A percentile compares a stretch with the other conserved stretches of the same genome.
Evolutionary conservation across 345 rosid genomes (phyloP).

Genomic region (Melaleuca quinquenervia): DNA sequence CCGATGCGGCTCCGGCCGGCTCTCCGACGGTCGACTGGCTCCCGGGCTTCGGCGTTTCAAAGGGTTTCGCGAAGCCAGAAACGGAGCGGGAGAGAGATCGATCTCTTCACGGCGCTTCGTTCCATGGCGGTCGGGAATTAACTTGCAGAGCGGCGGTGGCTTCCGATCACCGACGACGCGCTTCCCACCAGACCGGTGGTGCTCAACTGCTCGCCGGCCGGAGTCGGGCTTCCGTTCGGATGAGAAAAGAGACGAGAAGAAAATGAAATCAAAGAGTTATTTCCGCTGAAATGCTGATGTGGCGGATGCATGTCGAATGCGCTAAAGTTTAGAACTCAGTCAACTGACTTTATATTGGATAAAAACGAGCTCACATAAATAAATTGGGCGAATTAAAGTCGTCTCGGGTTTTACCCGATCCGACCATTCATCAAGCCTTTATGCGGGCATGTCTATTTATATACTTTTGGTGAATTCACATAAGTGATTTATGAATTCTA

Average conservation of each 20-base stretch:
- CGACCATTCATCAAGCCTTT: rapidly evolving
- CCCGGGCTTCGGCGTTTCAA: neutral
- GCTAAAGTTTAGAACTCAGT: neutral
- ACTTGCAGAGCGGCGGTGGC: neutral
- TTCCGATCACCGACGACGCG: neutral
- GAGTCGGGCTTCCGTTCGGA: neutral
- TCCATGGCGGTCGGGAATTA: neutral
- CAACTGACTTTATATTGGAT: neutral
- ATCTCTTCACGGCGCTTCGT: neutral
- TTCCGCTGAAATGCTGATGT: neutral
- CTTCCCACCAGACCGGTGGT: neutral
- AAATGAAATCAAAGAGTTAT: neutral
- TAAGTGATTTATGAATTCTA: too few species aligned
- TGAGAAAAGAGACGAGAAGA: neutral
- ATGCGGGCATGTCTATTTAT: neutral
- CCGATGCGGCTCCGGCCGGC: neutral
- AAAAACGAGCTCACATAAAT: neutral
- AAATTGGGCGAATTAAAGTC: neutral
- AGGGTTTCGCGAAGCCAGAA: neutral
- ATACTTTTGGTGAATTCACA: neutral
- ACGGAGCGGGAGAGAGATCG: neutral
- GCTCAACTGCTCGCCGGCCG: neutral
- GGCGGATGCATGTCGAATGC: neutral
- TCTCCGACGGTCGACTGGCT: neutral
- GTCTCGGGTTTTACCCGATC: neutral